These are phyloP conservation scores for Rutstroemia sp. DNA, from an alignment of 2,329 filamentous ascomycete species.

Conservation along the genomic window DNA sequence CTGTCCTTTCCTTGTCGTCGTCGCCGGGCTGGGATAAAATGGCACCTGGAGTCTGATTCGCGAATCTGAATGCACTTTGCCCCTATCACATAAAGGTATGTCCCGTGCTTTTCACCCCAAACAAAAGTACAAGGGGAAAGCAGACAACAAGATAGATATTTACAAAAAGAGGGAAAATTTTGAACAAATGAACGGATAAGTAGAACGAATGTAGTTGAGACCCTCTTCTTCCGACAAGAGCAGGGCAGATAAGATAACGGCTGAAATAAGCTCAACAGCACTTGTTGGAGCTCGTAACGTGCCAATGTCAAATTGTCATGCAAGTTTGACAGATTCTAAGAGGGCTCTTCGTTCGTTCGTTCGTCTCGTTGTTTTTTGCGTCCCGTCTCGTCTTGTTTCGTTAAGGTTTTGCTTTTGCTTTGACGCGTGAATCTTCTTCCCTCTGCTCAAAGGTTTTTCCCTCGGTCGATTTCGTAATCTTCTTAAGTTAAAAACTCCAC, in stretches of 20 bases:
- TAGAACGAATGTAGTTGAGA: background rate
- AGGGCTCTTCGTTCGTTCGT: background rate
- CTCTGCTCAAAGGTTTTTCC: no score
- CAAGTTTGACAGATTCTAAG: background rate
- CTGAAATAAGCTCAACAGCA: conserved; percentile 8
- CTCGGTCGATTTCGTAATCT: no score
- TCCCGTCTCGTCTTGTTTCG: background rate
- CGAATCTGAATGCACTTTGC: no score
- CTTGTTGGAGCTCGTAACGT: conserved; percentile 6
- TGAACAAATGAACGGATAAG: background rate
- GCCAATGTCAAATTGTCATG: background rate
- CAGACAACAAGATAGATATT: background rate
- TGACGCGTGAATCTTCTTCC: no score
- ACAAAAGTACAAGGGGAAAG: no score
- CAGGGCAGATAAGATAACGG: background rate
- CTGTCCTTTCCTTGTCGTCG: background rate
- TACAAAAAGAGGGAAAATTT: background rate
- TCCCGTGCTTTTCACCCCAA: no score
- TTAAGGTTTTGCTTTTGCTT: no score
- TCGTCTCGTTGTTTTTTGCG: background rate
- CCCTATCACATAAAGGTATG: no score
- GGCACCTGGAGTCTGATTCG: no score
- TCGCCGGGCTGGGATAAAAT: background rate
- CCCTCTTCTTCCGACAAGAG: background rate
- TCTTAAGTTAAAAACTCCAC: no score